phyloP scores from a whole-genome alignment of 2,329 filamentous ascomycete genomes.

The Neopestalotiopsis rosae region DNA sequence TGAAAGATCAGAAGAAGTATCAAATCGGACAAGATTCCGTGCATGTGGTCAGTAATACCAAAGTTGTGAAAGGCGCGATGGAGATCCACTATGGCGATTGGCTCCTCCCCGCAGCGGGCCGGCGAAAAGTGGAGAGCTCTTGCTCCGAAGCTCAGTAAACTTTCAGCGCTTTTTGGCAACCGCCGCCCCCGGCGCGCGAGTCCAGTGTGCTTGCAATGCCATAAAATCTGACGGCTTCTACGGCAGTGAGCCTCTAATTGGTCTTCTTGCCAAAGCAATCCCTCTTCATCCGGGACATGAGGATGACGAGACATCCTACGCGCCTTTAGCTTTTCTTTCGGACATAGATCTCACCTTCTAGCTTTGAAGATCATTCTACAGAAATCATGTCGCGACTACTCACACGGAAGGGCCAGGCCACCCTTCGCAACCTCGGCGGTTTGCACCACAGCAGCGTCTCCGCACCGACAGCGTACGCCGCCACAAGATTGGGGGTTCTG shows the following conservation, averaged over 20 bases:
- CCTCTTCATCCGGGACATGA: neutral
- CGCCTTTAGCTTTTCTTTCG: neutral
- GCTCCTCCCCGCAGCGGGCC: constrained; percentile 10
- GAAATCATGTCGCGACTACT: constrained; percentile 16
- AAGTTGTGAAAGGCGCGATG: constrained; percentile 8
- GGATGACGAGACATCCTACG: neutral
- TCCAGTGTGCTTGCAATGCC: neutral
- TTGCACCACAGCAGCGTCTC: constrained; percentile 6
- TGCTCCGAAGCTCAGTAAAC: constrained; percentile 13
- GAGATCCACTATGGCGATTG: constrained; percentile 17
- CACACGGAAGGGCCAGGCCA: constrained; percentile 4
- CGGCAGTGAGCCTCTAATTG: no score
- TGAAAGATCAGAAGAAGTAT: neutral
- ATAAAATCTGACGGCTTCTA: neutral
- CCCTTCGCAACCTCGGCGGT: constrained; percentile 10
- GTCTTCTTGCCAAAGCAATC: neutral
- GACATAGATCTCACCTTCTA: neutral
- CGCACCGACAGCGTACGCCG: neutral
- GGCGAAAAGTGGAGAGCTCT: constrained; percentile 11
- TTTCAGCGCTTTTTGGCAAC: neutral
- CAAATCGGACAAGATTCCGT: neutral
- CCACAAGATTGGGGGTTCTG: constrained; percentile 16
- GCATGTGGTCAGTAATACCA: neutral
- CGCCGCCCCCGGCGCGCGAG: neutral
- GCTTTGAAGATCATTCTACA: neutral